Percentiles rank a stretch among this genome's conserved stretches.
Conservation (phyloP, 1,284 basidiomycete genomes). For the Puccinia polysora region DNA sequence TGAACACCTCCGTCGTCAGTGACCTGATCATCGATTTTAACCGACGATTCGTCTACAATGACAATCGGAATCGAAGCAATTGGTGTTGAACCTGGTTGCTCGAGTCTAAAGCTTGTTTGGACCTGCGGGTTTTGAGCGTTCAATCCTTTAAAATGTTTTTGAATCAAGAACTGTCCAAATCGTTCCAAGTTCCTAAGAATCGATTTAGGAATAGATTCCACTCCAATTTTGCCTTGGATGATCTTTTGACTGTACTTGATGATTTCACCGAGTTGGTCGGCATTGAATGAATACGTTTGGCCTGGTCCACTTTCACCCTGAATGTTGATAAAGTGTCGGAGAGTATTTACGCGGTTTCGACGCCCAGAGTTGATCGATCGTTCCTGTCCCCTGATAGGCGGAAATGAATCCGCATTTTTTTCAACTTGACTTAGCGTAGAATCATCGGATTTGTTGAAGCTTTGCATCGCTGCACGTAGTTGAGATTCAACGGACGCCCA, state of each 20-base stretch:
- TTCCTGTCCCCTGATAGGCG: constrained; percentile 8
- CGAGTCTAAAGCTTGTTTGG: too few species aligned
- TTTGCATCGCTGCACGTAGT: not conserved
- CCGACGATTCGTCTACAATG: constrained; percentile 6
- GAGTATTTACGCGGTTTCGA: not conserved
- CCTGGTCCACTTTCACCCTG: not conserved
- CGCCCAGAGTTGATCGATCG: constrained; percentile 2
- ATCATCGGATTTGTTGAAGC: not conserved
- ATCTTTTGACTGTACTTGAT: constrained; percentile 20
- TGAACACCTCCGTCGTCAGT: not conserved
- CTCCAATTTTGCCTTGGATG: not conserved
- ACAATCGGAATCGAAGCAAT: constrained; percentile 10
- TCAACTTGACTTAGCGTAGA: not conserved
- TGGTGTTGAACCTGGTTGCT: too few species aligned
- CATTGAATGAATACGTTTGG: not conserved
- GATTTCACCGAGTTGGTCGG: constrained; percentile 9
- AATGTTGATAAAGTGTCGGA: not conserved
- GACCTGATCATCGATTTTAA: not conserved
- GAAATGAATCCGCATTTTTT: not conserved
- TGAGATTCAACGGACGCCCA: constrained; percentile 5
- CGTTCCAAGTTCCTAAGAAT: constrained; percentile 13
- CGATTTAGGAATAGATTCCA: constrained; percentile 1
- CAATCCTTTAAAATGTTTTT: constrained; percentile 3
- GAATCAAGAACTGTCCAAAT: constrained; percentile 26
- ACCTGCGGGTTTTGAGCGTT: too few species aligned